Evolutionary conservation across 129 eudicot genomes (phyloP), one percentile per base, ranked within the genome.

Genomic region (Lactuca saligna): DNA sequence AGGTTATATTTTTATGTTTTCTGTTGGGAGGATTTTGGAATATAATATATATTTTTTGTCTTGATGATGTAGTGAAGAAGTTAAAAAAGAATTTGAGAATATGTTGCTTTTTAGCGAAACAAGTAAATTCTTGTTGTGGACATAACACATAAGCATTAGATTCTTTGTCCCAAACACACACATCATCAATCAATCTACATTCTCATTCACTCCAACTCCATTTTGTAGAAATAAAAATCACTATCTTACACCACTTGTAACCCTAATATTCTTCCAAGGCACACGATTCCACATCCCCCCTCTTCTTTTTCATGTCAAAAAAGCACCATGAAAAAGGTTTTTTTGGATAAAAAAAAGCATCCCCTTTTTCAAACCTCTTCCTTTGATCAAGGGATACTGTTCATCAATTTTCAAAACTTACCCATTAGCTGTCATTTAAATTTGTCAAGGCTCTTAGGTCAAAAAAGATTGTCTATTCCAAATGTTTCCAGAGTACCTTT

Each of bases 121-220:
- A 70, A 54, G 37, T 46, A 64, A 70, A 68, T 71, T 51, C 76
- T 77, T 63, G 67, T 57, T 46, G 77, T 70, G 72, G 77, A 77
- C 68, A 77, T 70, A 67, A 65, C 72, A 77, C 68, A 77, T 70
- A 67, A 65, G 81, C 76, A 77, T 77, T 77, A 70, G 81, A 77
- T 77, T 63, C 81, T 71, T 76, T 76, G 77, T 71, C 72, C 72
- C 77, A 70, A 77, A 57, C 57, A 65, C 64, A 50, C 58, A 56
- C 72, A 15, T 63, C 66, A 70, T 61, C 71, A 42, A 70, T 61
- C 71, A 42, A 64, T 78, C 38, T 57, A 68, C 78, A 78, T 78
- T 71, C 73, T 66, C 78, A 71, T 78, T 65, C 82, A 65, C 77
- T 78, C 78, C 32, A 78, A 57, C 65, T 69, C 50, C 65, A 76